phyloP scores from a whole-genome alignment of 805 yeast genomes.

The Wickerhamomyces bisporus region DNA sequence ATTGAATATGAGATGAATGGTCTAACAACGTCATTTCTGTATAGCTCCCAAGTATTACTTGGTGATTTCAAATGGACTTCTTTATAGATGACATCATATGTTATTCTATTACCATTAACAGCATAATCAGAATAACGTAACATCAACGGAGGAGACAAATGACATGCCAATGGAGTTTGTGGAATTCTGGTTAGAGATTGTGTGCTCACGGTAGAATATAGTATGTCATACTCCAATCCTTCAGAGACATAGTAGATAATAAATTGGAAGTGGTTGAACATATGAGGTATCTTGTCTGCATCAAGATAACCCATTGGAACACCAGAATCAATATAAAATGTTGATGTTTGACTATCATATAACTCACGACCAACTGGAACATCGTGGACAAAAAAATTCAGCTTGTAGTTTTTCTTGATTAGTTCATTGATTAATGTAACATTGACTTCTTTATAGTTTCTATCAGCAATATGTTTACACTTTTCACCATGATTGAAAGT shows the following conservation, averaged over 20 bases:
- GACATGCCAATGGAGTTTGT: conserved; percentile 20
- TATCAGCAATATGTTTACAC: conserved; percentile 17
- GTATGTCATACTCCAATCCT: conserved; percentile 20
- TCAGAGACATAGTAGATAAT: conserved; percentile 19
- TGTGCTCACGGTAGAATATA: conserved; percentile 23
- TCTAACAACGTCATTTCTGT: conserved; percentile 22
- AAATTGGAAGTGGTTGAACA: conserved; percentile 28
- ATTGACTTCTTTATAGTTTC: conserved; percentile 15
- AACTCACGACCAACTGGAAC: conserved; percentile 27
- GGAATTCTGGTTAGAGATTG: conserved; percentile 23
- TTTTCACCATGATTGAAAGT: conserved; percentile 9
- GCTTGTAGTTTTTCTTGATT: conserved; percentile 25
- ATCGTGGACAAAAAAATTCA: conserved; percentile 26
- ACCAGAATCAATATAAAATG: conserved; percentile 24
- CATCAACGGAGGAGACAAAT: conserved; percentile 20
- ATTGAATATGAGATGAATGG: conserved; percentile 19
- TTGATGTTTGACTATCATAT: conserved; percentile 23
- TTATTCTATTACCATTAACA: conserved; percentile 24
- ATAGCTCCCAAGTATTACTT: conserved; percentile 16
- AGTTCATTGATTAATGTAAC: conserved; percentile 23
- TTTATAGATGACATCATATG: conserved; percentile 25
- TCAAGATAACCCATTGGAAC: conserved; percentile 27
- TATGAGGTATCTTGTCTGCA: conserved; percentile 24
- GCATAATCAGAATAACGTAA: conserved; percentile 20
- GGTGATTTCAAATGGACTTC: conserved; percentile 17